These are phyloP conservation scores for Axilococcus clingmanii DNA, from an alignment of 139 green algal species.

Conservation along the genomic window DNA sequence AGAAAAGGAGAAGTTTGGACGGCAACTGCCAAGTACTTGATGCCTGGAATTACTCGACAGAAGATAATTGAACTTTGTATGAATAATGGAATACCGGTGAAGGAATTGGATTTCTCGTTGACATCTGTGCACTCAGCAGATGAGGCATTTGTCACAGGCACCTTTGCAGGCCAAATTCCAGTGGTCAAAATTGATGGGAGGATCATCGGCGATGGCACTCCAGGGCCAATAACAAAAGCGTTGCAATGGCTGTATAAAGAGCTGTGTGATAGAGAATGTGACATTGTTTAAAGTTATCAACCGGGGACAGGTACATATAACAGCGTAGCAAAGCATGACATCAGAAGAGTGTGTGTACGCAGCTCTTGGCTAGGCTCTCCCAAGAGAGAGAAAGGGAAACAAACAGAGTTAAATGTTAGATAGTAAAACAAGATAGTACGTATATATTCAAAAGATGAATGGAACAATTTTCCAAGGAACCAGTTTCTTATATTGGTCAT, in stretches of 20 bases:
- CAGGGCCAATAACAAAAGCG: constrained; percentile 31
- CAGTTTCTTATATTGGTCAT: constrained; percentile 44
- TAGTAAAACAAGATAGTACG: no score
- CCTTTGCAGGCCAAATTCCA: constrained; percentile 57
- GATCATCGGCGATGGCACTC: constrained; percentile 27
- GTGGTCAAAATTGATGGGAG: constrained; percentile 55
- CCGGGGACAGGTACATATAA: no score
- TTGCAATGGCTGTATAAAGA: constrained; percentile 45
- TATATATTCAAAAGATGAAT: neutral
- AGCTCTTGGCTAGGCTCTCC: no score
- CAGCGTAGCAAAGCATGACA: no score
- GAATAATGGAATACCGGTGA: constrained; percentile 26
- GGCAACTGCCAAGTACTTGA: constrained; percentile 28
- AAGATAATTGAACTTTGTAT: constrained; percentile 44
- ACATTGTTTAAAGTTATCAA: no score
- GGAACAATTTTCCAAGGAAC: constrained; percentile 21
- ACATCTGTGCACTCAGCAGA: constrained; percentile 60
- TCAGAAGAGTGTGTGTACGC: no score
- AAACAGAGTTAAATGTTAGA: no score
- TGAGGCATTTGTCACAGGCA: constrained; percentile 71
- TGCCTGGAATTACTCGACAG: constrained; percentile 60
- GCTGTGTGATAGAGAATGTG: constrained; percentile 32
- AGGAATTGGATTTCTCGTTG: constrained; percentile 55
- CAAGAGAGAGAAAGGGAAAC: no score
- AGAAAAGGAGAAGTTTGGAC: constrained; percentile 44